These are phyloP conservation scores for Backusella mclennaniae DNA, from an alignment of 192 early-diverging fungal genomes.

Conservation along the genomic window DNA sequence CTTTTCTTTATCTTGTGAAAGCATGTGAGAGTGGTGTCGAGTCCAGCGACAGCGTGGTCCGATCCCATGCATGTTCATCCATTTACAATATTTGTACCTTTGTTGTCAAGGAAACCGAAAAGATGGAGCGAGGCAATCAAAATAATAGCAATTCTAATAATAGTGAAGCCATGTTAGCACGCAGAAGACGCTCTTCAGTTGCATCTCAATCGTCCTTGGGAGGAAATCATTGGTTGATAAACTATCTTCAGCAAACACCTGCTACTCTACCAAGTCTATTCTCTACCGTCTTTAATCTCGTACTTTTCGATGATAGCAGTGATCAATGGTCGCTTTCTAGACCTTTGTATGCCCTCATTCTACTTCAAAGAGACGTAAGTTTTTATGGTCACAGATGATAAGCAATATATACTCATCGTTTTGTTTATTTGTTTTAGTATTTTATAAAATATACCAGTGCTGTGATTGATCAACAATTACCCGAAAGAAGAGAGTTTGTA, in stretches of 20 bases:
- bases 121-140: constrained; percentile 12
- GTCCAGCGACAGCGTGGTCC: constrained; percentile 51
- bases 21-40: constrained; percentile 71
- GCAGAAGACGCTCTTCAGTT: constrained; percentile 13
- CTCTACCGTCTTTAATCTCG: constrained; percentile 63
- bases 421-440: constrained; percentile 25
- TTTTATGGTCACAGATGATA: too few species aligned
- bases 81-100: constrained; percentile 75
- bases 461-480: constrained; percentile 54
- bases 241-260: constrained; percentile 51
- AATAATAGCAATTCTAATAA: constrained; percentile 22
- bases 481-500: constrained; percentile 39
- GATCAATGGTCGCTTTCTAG: constrained; percentile 85
- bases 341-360: constrained; percentile 75
- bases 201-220: constrained; percentile 19
- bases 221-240: constrained; percentile 53
- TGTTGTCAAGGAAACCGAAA: constrained; percentile 52
- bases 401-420: neutral
- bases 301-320: constrained; percentile 77
- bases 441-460: constrained; percentile 53
- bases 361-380: constrained; percentile 66
- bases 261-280: constrained; percentile 67
- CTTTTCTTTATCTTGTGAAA: constrained; percentile 73
- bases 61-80: constrained; percentile 63
- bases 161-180: neutral